These are phyloP conservation scores for Dactylorhiza incarnata DNA, from an alignment of 106 monocot genomes.

Conservation along the genomic window DNA sequence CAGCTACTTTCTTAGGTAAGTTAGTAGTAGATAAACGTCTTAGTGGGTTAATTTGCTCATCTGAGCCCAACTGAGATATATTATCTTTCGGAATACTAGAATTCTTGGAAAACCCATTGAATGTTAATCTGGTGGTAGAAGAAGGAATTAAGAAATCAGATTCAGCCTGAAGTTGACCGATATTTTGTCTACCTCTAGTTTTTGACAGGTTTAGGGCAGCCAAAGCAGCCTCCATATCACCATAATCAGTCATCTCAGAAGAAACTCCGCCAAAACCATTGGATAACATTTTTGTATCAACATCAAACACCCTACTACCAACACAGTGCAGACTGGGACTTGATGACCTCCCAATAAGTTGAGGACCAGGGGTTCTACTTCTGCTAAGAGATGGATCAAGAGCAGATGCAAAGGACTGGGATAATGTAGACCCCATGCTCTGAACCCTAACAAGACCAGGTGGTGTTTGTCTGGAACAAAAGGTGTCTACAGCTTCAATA, in stretches of 20 bases:
- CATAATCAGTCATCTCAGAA: conserved; percentile 20
- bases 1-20: conserved; percentile 4
- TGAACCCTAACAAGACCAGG: conserved; percentile 37
- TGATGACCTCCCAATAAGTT: conserved; percentile 24
- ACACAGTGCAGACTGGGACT: conserved; percentile 23
- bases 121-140: background rate
- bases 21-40: conserved; percentile 11
- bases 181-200: conserved; percentile 21
- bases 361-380: conserved; percentile 49
- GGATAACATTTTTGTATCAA: conserved; percentile 12
- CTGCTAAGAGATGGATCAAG: conserved; percentile 23
- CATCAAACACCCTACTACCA: conserved; percentile 14
- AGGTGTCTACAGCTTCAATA: conserved; percentile 14
- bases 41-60: conserved; percentile 23
- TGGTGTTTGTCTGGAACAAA: conserved; percentile 22
- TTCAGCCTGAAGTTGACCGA: conserved; percentile 5
- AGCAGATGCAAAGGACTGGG: conserved; percentile 39
- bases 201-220: conserved; percentile 40
- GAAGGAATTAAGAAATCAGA: conserved; percentile 11
- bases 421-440: conserved; percentile 49
- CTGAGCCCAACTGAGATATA: conserved; percentile 14
- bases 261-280: conserved; percentile 24
- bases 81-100: conserved; percentile 14
- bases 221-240: conserved; percentile 47
- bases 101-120: conserved; percentile 24